These are phyloP conservation scores for Penicillium flavigenum DNA, from an alignment of 495 filamentous ascomycete genomes.

Conservation along the genomic window DNA sequence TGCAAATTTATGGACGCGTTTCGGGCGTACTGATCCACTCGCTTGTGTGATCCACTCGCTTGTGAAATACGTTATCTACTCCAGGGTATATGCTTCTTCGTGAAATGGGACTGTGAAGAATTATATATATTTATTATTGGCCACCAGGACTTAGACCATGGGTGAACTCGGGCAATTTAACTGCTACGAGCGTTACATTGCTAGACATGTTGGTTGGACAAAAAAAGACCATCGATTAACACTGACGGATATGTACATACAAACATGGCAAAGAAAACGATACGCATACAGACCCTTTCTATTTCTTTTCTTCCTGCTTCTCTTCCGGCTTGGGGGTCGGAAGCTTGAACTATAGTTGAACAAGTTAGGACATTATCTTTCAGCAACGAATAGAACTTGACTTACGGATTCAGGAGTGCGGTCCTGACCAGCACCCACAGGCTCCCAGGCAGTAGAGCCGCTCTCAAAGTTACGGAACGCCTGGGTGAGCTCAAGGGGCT, in stretches of 20 bases:
- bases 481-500: slow-evolving; percentile 95
- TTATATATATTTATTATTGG: neutral
- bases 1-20: no score
- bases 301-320: slow-evolving; percentile 93
- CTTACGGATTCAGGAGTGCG: slow-evolving; percentile 72
- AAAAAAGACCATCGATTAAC: slow-evolving; percentile 36
- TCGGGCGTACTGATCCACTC: no score
- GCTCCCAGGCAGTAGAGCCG: slow-evolving; percentile 74
- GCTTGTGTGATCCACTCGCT: no score
- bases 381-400: neutral
- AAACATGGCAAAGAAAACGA: slow-evolving; percentile 39
- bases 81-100: neutral
- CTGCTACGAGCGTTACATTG: neutral
- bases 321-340: slow-evolving; percentile 93
- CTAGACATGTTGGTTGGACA: slow-evolving; percentile 1
- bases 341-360: slow-evolving; percentile 68
- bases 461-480: slow-evolving; percentile 99
- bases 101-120: neutral
- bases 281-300: slow-evolving; percentile 49
- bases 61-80: no score
- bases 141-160: neutral
- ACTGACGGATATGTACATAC: slow-evolving; percentile 48
- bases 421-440: slow-evolving; percentile 79
- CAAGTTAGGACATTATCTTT: slow-evolving; percentile 11
- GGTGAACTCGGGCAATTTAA: neutral